These are phyloP conservation scores for Eutypa lata DNA, from an alignment of 2,329 filamentous ascomycete species.

Conservation along the genomic window DNA sequence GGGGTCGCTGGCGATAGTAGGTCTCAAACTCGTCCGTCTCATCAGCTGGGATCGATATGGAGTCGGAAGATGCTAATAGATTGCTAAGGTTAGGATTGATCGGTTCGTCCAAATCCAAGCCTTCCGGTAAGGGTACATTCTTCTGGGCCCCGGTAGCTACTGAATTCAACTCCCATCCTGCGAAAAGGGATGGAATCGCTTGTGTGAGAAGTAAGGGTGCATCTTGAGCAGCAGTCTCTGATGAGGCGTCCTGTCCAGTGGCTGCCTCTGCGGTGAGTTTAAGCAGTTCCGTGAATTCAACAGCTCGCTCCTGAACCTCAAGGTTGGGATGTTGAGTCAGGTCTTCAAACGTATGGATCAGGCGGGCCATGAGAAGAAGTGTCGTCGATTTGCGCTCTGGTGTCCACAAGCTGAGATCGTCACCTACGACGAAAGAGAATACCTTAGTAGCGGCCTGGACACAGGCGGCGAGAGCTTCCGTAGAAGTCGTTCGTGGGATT, in stretches of 20 bases:
- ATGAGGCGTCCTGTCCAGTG: slow-evolving; percentile 60
- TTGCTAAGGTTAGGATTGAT: slow-evolving; percentile 73
- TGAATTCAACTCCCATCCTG: slow-evolving; percentile 85
- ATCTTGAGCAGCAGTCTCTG: slow-evolving; percentile 55
- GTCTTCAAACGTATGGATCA: slow-evolving; percentile 78
- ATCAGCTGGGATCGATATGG: slow-evolving; percentile 44
- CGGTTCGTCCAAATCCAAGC: slow-evolving; percentile 74
- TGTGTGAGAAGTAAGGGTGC: slow-evolving; percentile 83
- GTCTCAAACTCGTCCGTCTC: slow-evolving; percentile 65
- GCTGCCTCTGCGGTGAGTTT: slow-evolving; percentile 82
- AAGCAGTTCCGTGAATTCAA: slow-evolving; percentile 87
- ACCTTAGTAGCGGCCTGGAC: slow-evolving; percentile 85
- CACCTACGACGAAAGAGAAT: slow-evolving; percentile 68
- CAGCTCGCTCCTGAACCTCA: slow-evolving; percentile 91
- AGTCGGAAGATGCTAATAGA: slow-evolving; percentile 61
- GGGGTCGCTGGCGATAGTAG: slow-evolving; percentile 59
- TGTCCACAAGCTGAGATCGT: slow-evolving; percentile 66
- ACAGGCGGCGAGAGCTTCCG: slow-evolving; percentile 71
- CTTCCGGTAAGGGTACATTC: slow-evolving; percentile 77
- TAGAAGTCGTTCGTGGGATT: slow-evolving; percentile 52
- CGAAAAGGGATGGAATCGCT: slow-evolving; percentile 84
- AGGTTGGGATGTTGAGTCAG: slow-evolving; percentile 79
- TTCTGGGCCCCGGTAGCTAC: slow-evolving; percentile 78
- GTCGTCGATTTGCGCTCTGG: slow-evolving; percentile 69
- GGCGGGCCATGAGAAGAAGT: slow-evolving; percentile 73